Conservation (phyloP, 495 filamentous ascomycete species). For the Endocarpon pusillum region DNA sequence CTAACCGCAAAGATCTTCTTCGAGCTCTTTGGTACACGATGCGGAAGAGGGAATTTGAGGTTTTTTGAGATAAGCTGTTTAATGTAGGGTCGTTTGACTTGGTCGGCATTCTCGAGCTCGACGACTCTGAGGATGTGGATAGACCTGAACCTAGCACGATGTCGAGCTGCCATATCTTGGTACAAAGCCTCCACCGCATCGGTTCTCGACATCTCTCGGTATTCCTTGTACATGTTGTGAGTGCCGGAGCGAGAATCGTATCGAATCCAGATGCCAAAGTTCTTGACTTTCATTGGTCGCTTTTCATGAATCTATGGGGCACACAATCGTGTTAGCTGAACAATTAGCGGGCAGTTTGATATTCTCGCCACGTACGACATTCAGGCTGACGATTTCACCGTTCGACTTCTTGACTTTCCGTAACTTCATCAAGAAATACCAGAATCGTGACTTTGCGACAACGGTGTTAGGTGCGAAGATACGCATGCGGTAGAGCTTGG, state of each 20-base stretch:
- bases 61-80: constrained; percentile 89
- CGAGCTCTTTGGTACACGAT: constrained; percentile 69
- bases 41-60: constrained; percentile 96
- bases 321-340: too few relatives aligned
- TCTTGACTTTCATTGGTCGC: constrained; percentile 97
- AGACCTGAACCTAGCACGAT: constrained; percentile 92
- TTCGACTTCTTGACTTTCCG: constrained; percentile 99
- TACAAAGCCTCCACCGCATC: constrained; percentile 94
- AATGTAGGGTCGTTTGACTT: constrained; percentile 96
- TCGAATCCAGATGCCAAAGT: constrained; percentile 99
- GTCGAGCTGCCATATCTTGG: constrained; percentile 98
- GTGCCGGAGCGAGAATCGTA: constrained; percentile 99
- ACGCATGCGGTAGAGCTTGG: constrained; percentile 99
- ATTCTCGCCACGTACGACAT: constrained; percentile 50
- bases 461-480: constrained; percentile 97
- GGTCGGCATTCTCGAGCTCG: constrained; percentile 80
- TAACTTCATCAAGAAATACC: constrained; percentile 98
- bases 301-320: constrained; percentile 82
- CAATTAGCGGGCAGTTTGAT: background rate
- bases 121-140: constrained; percentile 98
- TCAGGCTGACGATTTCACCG: constrained; percentile 94
- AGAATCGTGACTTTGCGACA: constrained; percentile 97
- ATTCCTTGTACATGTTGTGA: constrained; percentile 99
- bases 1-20: constrained; percentile 83
- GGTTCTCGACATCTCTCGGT: constrained; percentile 90